phyloP scores from a whole-genome alignment of 805 yeast species.

The Hanseniaspora clermontiae region DNA sequence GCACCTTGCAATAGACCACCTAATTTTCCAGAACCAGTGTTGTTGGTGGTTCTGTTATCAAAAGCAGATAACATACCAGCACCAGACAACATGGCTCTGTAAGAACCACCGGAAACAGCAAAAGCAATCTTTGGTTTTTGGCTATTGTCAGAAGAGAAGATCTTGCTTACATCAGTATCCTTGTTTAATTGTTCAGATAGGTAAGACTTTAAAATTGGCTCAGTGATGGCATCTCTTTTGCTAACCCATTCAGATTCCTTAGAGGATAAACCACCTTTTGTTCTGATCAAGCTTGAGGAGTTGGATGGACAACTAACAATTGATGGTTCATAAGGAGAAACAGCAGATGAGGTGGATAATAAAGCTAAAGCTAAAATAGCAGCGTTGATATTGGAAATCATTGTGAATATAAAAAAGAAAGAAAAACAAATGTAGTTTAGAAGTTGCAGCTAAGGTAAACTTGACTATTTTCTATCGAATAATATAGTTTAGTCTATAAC shows the following conservation, averaged over 20 bases:
- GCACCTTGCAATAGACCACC: slow-evolving; percentile 66
- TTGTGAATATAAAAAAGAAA: not conserved
- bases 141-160: slow-evolving; percentile 18
- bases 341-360: slow-evolving; percentile 36
- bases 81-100: slow-evolving; percentile 74
- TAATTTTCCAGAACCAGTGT: slow-evolving; percentile 39
- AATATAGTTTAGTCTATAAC: too few relatives aligned
- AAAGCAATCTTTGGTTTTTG: slow-evolving; percentile 36
- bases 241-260: slow-evolving; percentile 40
- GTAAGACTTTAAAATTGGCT: slow-evolving; percentile 9
- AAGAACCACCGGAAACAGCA: slow-evolving; percentile 79
- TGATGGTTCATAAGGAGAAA: slow-evolving; percentile 42
- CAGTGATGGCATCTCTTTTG: slow-evolving; percentile 19
- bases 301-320: slow-evolving; percentile 38
- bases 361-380: slow-evolving; percentile 35
- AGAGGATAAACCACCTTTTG: slow-evolving; percentile 33
- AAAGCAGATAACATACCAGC: slow-evolving; percentile 74
- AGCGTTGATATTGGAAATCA: slow-evolving; percentile 1
- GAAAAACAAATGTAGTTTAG: not conserved
- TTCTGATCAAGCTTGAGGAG: slow-evolving; percentile 28
- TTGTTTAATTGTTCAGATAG: slow-evolving; percentile 14
- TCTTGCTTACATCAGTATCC: slow-evolving; percentile 16
- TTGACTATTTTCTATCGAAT: not conserved
- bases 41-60: slow-evolving; percentile 55
- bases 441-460: not conserved